Evolutionary conservation across 2,329 filamentous ascomycete genomes (phyloP).

Genomic region (Phialemoniopsis sp.): DNA sequence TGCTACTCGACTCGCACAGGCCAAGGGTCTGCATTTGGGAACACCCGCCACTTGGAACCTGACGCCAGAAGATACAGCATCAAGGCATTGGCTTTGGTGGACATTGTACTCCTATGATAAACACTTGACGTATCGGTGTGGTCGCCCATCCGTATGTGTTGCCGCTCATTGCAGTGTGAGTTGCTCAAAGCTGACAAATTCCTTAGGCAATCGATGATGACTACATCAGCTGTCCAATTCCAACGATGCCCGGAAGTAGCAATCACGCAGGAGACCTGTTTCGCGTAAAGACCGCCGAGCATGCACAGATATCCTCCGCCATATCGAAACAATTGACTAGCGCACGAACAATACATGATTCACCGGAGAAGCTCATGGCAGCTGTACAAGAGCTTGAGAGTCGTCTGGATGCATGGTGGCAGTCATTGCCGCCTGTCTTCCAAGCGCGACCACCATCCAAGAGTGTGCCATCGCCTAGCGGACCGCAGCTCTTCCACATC

Average conservation of each 20-base stretch:
- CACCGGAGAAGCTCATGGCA: conserved; percentile 1
- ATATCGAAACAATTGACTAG: conserved; percentile 6
- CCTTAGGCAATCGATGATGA: conserved; percentile 9
- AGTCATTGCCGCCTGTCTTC: too few species aligned
- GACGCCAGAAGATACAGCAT: conserved; percentile 3
- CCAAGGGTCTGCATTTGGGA: conserved; percentile 1
- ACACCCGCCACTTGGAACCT: background rate
- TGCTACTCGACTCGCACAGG: conserved; percentile 1
- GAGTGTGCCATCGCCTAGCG: too few species aligned
- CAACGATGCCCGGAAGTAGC: background rate
- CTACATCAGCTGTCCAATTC: conserved; percentile 9
- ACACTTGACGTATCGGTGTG: conserved; percentile 10
- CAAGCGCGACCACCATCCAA: too few species aligned
- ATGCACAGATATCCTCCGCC: conserved; percentile 7
- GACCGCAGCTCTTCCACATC: too few species aligned
- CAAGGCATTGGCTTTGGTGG: conserved; percentile 13
- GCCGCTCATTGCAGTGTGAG: too few species aligned
- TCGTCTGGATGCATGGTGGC: background rate
- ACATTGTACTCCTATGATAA: conserved; percentile 12
- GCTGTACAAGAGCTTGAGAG: conserved; percentile 1
- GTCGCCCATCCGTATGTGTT: conserved; percentile 11
- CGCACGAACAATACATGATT: conserved; percentile 1
- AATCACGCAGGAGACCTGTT: conserved; percentile 5
- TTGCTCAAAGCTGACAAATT: too few species aligned
- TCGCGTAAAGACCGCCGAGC: conserved; percentile 1